Conservation (phyloP, 1,284 basidiomycete species). For the Boletus albobrunnescens region DNA sequence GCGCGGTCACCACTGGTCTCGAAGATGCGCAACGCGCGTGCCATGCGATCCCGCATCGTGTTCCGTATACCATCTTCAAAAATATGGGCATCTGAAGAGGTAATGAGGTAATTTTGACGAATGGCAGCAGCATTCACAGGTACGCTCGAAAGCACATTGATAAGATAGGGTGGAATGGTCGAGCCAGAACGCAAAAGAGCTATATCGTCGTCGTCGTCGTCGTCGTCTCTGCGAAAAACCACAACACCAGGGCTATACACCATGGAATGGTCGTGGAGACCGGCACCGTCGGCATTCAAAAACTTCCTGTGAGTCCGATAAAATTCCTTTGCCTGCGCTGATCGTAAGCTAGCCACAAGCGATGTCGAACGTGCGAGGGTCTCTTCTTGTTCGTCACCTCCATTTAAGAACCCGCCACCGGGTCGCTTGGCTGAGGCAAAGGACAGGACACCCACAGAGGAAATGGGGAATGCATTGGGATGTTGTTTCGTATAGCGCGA, state of each 20-base stretch:
- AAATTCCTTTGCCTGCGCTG: conserved; percentile 39
- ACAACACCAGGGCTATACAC: conserved; percentile 48
- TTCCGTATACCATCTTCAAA: conserved; percentile 40
- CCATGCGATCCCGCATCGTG: conserved; percentile 35
- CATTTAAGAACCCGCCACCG: conserved; percentile 44
- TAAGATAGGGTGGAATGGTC: conserved; percentile 39
- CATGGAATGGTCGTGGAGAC: conserved; percentile 46
- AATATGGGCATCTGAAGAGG: conserved; percentile 34
- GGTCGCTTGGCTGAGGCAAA: conserved; percentile 46
- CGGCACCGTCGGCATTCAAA: conserved; percentile 34
- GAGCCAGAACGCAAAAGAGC: conserved; percentile 9
- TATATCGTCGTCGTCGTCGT: conserved; percentile 20
- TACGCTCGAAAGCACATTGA: conserved; percentile 45
- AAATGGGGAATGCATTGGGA: conserved; percentile 23
- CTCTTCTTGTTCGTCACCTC: conserved; percentile 48
- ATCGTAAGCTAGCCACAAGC: conserved; percentile 41
- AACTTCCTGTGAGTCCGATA: conserved; percentile 41
- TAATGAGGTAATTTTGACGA: conserved; percentile 38
- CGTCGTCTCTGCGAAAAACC: conserved; percentile 45
- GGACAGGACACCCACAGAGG: conserved; percentile 43
- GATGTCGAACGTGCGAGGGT: conserved; percentile 43
- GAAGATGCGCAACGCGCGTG: conserved; percentile 43
- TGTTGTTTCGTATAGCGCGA: conserved; percentile 16
- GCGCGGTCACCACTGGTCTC: conserved; percentile 41
- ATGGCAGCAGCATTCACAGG: conserved; percentile 45